Percentiles rank a stretch among this genome's conserved stretches.
Evolutionary conservation across 1,284 basidiomycete genomes (phyloP).

Genomic region (Phlebopus sp.): DNA sequence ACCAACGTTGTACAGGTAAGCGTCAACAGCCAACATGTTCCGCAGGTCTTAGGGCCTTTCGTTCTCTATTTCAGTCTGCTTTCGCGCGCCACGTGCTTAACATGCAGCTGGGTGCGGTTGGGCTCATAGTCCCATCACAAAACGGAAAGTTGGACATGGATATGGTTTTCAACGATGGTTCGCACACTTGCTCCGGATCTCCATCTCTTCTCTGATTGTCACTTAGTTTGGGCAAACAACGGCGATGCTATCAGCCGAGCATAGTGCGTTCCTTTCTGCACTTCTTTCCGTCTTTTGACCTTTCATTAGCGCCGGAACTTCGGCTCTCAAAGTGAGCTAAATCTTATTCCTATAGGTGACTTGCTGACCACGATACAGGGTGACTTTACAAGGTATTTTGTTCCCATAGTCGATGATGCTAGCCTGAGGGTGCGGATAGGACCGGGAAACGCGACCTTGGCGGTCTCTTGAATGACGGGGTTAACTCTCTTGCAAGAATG

Average conservation of each 20-base stretch:
- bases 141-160: constrained; percentile 63
- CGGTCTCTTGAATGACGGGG: constrained; percentile 90
- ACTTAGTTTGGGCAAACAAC: constrained; percentile 91
- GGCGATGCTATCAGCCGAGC: constrained; percentile 85
- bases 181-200: constrained; percentile 18
- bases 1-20: constrained; percentile 86
- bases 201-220: constrained; percentile 5
- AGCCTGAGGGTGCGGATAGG: constrained; percentile 36
- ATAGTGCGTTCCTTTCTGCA: constrained; percentile 59
- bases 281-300: constrained; percentile 7
- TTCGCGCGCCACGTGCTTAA: constrained; percentile 83
- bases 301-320: constrained; percentile 71
- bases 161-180: constrained; percentile 83
- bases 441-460: constrained; percentile 92
- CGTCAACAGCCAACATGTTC: constrained; percentile 4
- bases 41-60: background rate
- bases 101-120: constrained; percentile 80
- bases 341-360: background rate
- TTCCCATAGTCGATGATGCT: background rate
- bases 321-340: constrained; percentile 75
- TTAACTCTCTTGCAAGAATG: constrained; percentile 87
- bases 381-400: constrained; percentile 80
- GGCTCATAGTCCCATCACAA: constrained; percentile 54
- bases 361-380: constrained; percentile 48
- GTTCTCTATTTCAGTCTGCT: constrained; percentile 62